A percentile compares a stretch with the other conserved stretches of the same genome.
Evolutionary conservation across 2,329 filamentous ascomycete species (phyloP).

Genomic region (Xylariaceae sp.): DNA sequence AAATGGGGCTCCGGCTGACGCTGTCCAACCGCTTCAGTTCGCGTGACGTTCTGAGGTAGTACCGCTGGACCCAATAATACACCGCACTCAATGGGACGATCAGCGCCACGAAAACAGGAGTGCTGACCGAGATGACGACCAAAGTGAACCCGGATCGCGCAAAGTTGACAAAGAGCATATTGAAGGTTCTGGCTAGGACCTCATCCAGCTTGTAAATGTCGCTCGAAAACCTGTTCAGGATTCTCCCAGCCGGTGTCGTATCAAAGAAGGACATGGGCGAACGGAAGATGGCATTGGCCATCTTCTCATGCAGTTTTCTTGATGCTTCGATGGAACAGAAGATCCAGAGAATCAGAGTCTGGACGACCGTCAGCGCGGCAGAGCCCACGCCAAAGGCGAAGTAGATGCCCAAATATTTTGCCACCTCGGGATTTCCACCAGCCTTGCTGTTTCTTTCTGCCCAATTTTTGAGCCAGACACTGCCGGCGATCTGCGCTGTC

Average conservation of each 20-base stretch:
- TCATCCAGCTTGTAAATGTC: constrained; percentile 82
- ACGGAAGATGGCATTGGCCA: constrained; percentile 95
- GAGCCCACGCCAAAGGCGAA: constrained; percentile 89
- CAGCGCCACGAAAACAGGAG: constrained; percentile 70
- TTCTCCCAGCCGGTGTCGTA: constrained; percentile 90
- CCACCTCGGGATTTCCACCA: constrained; percentile 66
- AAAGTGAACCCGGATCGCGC: constrained; percentile 76
- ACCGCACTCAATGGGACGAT: constrained; percentile 73
- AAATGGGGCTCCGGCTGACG: constrained; percentile 91
- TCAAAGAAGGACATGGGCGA: constrained; percentile 99
- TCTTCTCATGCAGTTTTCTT: constrained; percentile 89
- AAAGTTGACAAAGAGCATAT: constrained; percentile 82
- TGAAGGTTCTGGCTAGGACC: constrained; percentile 91
- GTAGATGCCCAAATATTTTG: constrained; percentile 91
- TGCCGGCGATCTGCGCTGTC: constrained; percentile 73
- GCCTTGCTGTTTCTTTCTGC: constrained; percentile 66
- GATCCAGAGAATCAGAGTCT: constrained; percentile 95
- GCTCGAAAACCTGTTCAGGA: constrained; percentile 92
- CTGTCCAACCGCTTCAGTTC: constrained; percentile 95
- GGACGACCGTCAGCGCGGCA: constrained; percentile 75
- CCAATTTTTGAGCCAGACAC: constrained; percentile 92
- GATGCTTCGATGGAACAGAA: constrained; percentile 99
- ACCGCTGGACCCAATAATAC: constrained; percentile 91
- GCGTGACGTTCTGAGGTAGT: constrained; percentile 91
- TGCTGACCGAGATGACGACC: constrained; percentile 72